Conservation (phyloP, 2,329 filamentous ascomycete genomes). For the Orbilia ellipsospora region DNA sequence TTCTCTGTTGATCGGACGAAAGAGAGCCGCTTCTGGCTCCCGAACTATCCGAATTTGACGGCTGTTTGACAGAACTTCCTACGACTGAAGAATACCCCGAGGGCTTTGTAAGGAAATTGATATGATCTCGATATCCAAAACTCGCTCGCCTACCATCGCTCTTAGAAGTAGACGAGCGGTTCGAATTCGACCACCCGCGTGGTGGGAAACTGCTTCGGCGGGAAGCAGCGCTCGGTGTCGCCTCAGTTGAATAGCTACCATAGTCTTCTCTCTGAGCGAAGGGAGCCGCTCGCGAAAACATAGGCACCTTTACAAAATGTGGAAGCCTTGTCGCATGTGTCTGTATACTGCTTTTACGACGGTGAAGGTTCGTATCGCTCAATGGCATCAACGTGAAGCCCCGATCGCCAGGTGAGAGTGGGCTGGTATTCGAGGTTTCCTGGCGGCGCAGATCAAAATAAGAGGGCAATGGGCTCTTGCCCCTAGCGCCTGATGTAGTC, state of each 20-base stretch:
- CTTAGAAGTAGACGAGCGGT: constrained; percentile 32
- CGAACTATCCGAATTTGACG: constrained; percentile 8
- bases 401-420: constrained; percentile 20
- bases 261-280: constrained; percentile 47
- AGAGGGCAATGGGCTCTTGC: constrained; percentile 32
- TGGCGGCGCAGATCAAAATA: constrained; percentile 50
- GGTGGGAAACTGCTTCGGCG: constrained; percentile 41
- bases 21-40: constrained; percentile 20
- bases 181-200: constrained; percentile 25
- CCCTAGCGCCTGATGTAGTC: constrained; percentile 8
- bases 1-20: not conserved
- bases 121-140: constrained; percentile 49
- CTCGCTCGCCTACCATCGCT: constrained; percentile 23
- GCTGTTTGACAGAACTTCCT: constrained; percentile 30
- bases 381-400: constrained; percentile 50
- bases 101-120: constrained; percentile 49
- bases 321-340: constrained; percentile 23
- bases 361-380: constrained; percentile 23
- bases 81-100: constrained; percentile 37
- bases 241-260: constrained; percentile 24
- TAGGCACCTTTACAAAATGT: constrained; percentile 46
- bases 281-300: constrained; percentile 46
- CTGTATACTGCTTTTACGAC: constrained; percentile 3
- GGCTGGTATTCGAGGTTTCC: constrained; percentile 36
- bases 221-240: constrained; percentile 5